Evolutionary conservation across 176 grass and related monocot species (phyloP), one percentile per base, ranked within the genome.

Genomic region (Phyllostachys edulis): DNA sequence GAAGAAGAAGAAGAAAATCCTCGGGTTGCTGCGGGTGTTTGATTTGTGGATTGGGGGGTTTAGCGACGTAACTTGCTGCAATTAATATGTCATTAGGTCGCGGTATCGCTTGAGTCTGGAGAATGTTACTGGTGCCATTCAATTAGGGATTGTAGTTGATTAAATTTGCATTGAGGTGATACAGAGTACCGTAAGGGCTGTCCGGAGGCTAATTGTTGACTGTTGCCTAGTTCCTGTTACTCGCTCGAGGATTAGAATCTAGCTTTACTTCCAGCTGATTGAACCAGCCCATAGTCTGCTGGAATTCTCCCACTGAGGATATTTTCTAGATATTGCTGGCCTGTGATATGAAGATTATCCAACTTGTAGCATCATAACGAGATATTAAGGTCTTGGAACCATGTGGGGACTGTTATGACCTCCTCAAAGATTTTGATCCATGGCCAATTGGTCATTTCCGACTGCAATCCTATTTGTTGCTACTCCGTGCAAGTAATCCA

Each of bases 351-450:
- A 42, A 42, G 50, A 49, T 8, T 26, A 50, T 63, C 51, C 67
- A 29, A 74, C 45, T 32, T 60, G 57, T 55, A 24, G 11, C 32
- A 37, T 57, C 11, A 21, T 49, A 54, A 32, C 9, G 12, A 85
- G 45, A 51, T 45, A 73, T 71, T 71, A 10, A 77, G 15, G 39
- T 1, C 24, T 3, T 81, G n/a, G 34, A 21, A 42, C 24, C 47
- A 45, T 44, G 14, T 50, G 1, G 71, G 29, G 11, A 69, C 13
- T 57, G 24, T 38, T 85, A 52, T 13, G 1, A 7, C 0, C 49
- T 85, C 0, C 49, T 77, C 36, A 67, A 42, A 55, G 61, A 54
- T 23, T 45, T 71, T 73, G 20, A 56, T 83, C 45, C 44, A 75
- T 63, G 21, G 7, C 17, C 18, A 32, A 34, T 34, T 7, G 2